Conservation (phyloP, 2,329 filamentous ascomycete genomes). For the Alternaria novae-zelandiae region DNA sequence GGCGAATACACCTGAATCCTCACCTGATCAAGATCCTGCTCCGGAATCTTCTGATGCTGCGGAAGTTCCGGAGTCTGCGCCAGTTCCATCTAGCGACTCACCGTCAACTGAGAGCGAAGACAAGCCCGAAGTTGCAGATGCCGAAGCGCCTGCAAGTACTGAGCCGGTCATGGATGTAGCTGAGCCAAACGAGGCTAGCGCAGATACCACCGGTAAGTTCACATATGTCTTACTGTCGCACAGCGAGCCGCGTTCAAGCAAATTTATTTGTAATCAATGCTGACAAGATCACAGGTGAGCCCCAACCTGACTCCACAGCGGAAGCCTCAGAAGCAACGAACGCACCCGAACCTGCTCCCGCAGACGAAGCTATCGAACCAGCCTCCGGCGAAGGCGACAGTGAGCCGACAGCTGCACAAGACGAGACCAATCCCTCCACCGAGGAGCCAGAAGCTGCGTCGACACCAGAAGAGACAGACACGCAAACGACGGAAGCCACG, state of each 20-base stretch:
- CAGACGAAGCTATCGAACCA: not conserved
- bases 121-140: not conserved
- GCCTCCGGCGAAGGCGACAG: not conserved
- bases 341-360: not conserved
- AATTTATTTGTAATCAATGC: not conserved
- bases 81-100: not conserved
- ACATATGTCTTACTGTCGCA: not conserved
- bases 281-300: slow-evolving; percentile 2
- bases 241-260: not conserved
- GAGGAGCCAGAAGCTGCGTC: not conserved
- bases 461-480: not conserved
- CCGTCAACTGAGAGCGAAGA: slow-evolving; percentile 3
- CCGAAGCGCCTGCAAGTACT: not conserved
- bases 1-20: not conserved
- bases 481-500: not conserved
- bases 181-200: not conserved
- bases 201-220: slow-evolving; percentile 2
- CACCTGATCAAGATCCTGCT: not conserved
- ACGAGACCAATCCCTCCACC: not conserved
- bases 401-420: not conserved
- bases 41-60: not conserved
- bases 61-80: not conserved
- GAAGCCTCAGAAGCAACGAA: not conserved
- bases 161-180: not conserved
- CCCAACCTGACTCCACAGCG: not conserved